Evolutionary conservation across 2,329 filamentous ascomycete species (phyloP), one percentile per base, ranked within the genome.

Genomic region (Leptographium flavum): DNA sequence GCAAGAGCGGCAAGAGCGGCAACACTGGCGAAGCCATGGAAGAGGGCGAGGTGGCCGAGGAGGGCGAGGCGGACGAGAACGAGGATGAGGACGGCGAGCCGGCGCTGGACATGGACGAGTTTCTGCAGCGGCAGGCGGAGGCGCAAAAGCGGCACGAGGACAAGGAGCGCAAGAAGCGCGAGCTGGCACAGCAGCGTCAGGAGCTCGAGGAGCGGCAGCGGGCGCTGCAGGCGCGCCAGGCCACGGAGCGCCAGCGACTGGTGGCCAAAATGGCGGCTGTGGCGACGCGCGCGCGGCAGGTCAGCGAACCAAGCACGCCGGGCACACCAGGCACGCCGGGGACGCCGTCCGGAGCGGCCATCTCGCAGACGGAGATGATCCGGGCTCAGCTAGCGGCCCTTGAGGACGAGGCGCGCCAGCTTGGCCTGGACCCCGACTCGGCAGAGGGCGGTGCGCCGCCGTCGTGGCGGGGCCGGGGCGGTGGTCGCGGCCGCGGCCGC

Each of bases 361-460:
- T 54, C 42, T 63, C 69, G 5, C 69, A 78, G 53, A 81, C 81
- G 1, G 76, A 79, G 42, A 70, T 71, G 37, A 66, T 90, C n/a
- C 76, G 78, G 38, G 79, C 79, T 3, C 80, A 85, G 56, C 66
- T 88, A 14, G 81, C 81, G 2, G 76, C 73, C n/a, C 65, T 88
- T 7, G 79, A 87, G 57, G 78, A 76, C 21, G 83, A 87, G 60
- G 83, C 83, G 14, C 73, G 73, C 54, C 71, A 73, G 9, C 66
- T 87, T 30, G 83, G 83, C 8, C 69, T 87, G 28, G 77, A 85
- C 54, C 73, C 77, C 2, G 60, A 72, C 48, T 64, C 65, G 38
- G 37, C 13, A 5, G 58, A 60, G 2, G 31, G 33, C 28, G 43
- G 23, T 31, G 13, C 17, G 58, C 60, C 9, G 53, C 58, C 32